These are phyloP conservation scores for Nymphaea thermarum DNA, from an alignment of 164 flowering plant genomes.

Conservation along the genomic window DNA sequence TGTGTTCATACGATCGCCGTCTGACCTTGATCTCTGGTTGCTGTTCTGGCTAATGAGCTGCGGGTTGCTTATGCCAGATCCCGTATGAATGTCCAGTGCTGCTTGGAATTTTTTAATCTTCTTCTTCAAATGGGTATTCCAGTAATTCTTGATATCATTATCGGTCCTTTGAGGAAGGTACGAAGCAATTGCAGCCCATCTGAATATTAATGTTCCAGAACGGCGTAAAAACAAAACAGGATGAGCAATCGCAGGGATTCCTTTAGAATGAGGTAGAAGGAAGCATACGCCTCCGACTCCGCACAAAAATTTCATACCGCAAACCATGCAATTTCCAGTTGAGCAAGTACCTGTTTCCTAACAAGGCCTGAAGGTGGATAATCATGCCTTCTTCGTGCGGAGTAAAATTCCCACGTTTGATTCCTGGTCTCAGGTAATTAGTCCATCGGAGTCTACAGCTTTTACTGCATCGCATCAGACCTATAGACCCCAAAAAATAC, in stretches of 20 bases:
- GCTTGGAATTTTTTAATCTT: slow-evolving; percentile 62
- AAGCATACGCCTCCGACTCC: no score
- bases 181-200: slow-evolving; percentile 98
- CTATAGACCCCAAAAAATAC: slow-evolving; percentile 10
- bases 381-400: slow-evolving; percentile 91
- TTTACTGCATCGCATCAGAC: slow-evolving; percentile 85
- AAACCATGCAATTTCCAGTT: no score
- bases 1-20: neutral
- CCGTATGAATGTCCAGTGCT: slow-evolving; percentile 12
- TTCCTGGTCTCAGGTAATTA: slow-evolving; percentile 86
- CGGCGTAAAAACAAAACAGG: no score
- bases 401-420: slow-evolving; percentile 88
- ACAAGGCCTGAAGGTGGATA: slow-evolving; percentile 69
- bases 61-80: slow-evolving; percentile 11
- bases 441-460: slow-evolving; percentile 97
- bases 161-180: slow-evolving; percentile 92
- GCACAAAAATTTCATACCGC: no score
- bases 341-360: slow-evolving; percentile 70
- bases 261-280: no score
- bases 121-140: slow-evolving; percentile 95
- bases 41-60: slow-evolving; percentile 13
- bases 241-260: no score
- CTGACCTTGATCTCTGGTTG: slow-evolving; percentile 3
- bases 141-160: slow-evolving; percentile 86
- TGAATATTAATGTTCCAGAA: slow-evolving; percentile 6